These are phyloP conservation scores for Chlamydomonas eustigma DNA, from an alignment of 139 green algal species.

Conservation along the genomic window DNA sequence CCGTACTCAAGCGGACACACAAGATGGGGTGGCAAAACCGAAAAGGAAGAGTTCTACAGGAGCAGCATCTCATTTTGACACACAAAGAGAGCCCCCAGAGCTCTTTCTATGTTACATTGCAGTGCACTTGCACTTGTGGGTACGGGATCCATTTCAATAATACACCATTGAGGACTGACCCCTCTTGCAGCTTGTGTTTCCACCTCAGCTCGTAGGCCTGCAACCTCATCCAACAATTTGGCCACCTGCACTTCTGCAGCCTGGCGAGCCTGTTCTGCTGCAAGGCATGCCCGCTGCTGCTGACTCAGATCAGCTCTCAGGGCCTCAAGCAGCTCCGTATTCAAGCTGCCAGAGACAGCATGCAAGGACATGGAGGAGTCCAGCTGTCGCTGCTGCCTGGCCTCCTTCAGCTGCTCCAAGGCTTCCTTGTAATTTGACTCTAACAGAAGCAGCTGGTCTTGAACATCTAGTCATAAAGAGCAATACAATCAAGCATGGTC, in stretches of 20 bases:
- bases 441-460: background rate
- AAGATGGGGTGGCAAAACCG: no score
- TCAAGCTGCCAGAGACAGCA: background rate
- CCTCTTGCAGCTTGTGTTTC: conserved; percentile 11
- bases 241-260: conserved; percentile 32
- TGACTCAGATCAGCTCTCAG: conserved; percentile 17
- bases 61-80: no score
- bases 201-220: conserved; percentile 4
- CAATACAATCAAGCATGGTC: background rate
- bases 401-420: background rate
- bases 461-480: background rate
- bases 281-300: conserved; percentile 13
- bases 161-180: no score
- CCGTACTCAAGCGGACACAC: no score
- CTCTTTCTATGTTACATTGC: no score
- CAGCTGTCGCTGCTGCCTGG: background rate
- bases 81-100: no score
- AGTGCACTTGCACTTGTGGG: no score
- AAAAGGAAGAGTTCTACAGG: no score
- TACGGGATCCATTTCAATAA: no score
- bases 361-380: background rate
- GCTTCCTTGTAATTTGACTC: background rate
- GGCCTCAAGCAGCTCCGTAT: conserved; percentile 13
- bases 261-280: conserved; percentile 16
- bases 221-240: conserved; percentile 29